Base-by-base conservation (phyloP, 345 rosid genomes). In the Dipteronia sinensis region DNA sequence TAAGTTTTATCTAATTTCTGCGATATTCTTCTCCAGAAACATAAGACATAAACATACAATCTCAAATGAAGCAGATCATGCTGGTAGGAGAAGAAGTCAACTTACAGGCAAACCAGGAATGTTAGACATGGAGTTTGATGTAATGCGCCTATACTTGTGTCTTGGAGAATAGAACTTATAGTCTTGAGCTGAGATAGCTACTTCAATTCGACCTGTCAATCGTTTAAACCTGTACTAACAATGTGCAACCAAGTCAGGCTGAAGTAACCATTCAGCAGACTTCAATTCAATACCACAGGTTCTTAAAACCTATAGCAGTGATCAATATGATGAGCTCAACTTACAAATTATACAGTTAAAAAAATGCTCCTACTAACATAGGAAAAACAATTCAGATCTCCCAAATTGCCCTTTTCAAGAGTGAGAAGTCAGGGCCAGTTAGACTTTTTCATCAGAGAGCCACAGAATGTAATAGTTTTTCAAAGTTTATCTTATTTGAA, bases 141-240 rank as follows among this genome's bases (percentile, higher is more conserved):
- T 44, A 70, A 56, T 76, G 75, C 95, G 96, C 79, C 96, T 86
- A 55, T 85, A 90, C 83, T 95, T 95, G 85, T 91, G 99, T 85
- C 99, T 85, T 29, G 99, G 98, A 80, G 94, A 88, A 79, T 95
- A 93, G 76, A 91, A 95, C 81, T 93, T 93, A 79, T 91, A 93
- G 81, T 93, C 98, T 78, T 74, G 86, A 61, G 94, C 87, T 49
- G 93, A 89, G 73, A 95, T 71, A 29, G 92, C 87, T 55, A 95
- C 94, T 78, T 95, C 98, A 90, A 62, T 83, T 53, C 97, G 87
- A 72, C 97, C 98, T 42, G 98, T 93, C 80, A 95, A 62, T 72
- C 96, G 82, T 81, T 88, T 91, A 81, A 95, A 93, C 99, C 98
- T 92, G 85, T 23, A 59, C 64, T 59, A 76, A 49, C 12, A 40